Percentiles rank a stretch among this genome's conserved stretches.
These are phyloP conservation scores for Dianthus caryophyllus DNA, from an alignment of 148 eudicot genomes.

Conservation along the genomic window DNA sequence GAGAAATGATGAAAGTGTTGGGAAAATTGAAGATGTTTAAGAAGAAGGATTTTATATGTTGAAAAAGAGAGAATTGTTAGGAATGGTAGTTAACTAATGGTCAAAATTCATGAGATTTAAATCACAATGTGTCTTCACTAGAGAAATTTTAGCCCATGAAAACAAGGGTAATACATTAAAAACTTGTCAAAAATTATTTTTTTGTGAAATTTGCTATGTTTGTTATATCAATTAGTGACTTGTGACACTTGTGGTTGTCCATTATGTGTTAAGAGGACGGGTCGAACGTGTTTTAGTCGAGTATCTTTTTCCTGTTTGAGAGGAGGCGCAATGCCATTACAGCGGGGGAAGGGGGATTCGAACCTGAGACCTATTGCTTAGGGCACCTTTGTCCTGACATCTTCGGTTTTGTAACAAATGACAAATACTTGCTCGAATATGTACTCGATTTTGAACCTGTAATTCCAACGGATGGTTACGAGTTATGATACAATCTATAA, in stretches of 20 bases:
- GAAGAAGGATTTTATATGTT: slow-evolving; percentile 4
- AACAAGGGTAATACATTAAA: slow-evolving; percentile 17
- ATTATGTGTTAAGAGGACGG: too few species aligned
- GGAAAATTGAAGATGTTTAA: background rate
- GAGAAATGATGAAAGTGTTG: slow-evolving; percentile 1
- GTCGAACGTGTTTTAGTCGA: too few species aligned
- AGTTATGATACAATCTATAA: too few species aligned
- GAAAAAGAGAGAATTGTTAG: background rate
- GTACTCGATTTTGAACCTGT: too few species aligned
- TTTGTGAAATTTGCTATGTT: slow-evolving; percentile 7
- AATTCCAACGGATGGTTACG: too few species aligned
- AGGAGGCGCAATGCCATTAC: too few species aligned
- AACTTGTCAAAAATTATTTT: slow-evolving; percentile 4
- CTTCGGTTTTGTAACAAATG: too few species aligned
- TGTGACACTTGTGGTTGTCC: background rate
- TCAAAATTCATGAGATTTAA: background rate
- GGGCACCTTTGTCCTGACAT: too few species aligned
- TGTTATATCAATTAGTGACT: background rate
- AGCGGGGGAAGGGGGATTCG: too few species aligned
- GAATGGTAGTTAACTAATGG: slow-evolving; percentile 13
- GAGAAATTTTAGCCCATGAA: slow-evolving; percentile 24
- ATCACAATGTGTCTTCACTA: slow-evolving; percentile 19
- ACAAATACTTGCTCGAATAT: too few species aligned
- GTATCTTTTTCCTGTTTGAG: too few species aligned
- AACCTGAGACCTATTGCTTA: too few species aligned